A percentile compares a stretch with the other conserved stretches of the same genome.
Conservation (phyloP, 148 eudicot species). For the Suaeda aralocaspica region DNA sequence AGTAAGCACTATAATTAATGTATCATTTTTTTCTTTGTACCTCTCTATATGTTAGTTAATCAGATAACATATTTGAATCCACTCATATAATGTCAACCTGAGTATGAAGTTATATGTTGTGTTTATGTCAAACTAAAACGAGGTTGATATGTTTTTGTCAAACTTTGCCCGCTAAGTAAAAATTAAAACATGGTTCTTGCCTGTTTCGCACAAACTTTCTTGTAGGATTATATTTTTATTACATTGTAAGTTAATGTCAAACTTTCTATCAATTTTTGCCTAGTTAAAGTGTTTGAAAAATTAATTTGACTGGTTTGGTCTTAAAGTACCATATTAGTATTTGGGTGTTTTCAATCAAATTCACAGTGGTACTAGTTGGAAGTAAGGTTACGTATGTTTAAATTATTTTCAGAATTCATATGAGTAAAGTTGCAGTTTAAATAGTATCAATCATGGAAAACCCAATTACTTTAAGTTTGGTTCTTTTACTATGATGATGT, state of each 20-base stretch:
- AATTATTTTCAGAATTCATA: too few relatives aligned
- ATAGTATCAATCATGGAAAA: too few relatives aligned
- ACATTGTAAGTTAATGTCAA: background rate
- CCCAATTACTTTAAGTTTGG: too few relatives aligned
- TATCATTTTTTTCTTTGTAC: too few relatives aligned
- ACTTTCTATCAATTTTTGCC: conserved; percentile 7
- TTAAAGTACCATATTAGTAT: background rate
- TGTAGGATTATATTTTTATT: background rate
- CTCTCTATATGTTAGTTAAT: too few relatives aligned
- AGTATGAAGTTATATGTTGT: conserved; percentile 1
- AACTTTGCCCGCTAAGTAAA: too few relatives aligned
- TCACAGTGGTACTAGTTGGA: background rate
- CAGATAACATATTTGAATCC: too few relatives aligned
- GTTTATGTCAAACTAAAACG: background rate
- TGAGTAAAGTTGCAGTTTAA: too few relatives aligned
- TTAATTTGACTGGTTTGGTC: background rate
- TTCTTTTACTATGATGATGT: too few relatives aligned
- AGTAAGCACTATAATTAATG: too few relatives aligned
- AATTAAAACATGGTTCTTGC: background rate
- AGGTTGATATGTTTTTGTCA: background rate
- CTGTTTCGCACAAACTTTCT: conserved; percentile 7
- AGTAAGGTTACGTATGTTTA: background rate
- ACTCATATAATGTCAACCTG: background rate
- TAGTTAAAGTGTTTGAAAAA: background rate
- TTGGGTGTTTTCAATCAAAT: background rate